phyloP scores from a whole-genome alignment of 148 eudicot genomes.

The Chenopodium quinoa region DNA sequence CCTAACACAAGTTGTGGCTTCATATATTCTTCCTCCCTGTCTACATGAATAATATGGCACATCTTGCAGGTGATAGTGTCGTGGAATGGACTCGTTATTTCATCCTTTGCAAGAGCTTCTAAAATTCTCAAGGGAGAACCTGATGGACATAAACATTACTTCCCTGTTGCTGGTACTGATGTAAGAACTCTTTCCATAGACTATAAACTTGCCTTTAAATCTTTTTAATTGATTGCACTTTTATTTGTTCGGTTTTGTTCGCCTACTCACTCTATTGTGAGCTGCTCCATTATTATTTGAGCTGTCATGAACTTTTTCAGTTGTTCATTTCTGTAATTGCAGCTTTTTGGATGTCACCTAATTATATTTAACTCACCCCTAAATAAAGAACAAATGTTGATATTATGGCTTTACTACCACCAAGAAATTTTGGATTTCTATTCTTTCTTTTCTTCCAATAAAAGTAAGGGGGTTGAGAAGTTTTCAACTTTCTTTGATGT shows the following conservation, averaged over 20 bases:
- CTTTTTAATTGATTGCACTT: not conserved
- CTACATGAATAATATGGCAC: not conserved
- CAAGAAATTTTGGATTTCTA: not conserved
- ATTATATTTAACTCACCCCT: not conserved
- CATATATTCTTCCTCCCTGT: not conserved
- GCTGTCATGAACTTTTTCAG: not conserved
- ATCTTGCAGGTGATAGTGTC: conserved; percentile 79
- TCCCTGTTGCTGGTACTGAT: conserved; percentile 68
- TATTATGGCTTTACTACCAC: not conserved
- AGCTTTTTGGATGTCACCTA: not conserved
- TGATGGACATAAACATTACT: conserved; percentile 52
- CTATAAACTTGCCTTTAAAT: not conserved
- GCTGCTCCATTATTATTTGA: not conserved
- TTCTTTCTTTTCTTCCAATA: too few species aligned
- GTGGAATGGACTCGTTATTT: conserved; percentile 93
- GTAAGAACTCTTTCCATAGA: conserved; percentile 44
- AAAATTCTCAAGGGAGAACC: conserved; percentile 72
- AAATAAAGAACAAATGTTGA: not conserved
- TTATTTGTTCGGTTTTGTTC: not conserved
- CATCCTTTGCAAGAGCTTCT: conserved; percentile 90
- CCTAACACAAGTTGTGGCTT: not conserved
- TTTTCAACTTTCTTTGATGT: too few species aligned
- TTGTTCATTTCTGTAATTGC: not conserved
- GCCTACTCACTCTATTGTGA: not conserved
- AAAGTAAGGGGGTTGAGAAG: too few species aligned